phyloP scores from a whole-genome alignment of 169 alveolate genomes.

The Neospora caninum region DNA sequence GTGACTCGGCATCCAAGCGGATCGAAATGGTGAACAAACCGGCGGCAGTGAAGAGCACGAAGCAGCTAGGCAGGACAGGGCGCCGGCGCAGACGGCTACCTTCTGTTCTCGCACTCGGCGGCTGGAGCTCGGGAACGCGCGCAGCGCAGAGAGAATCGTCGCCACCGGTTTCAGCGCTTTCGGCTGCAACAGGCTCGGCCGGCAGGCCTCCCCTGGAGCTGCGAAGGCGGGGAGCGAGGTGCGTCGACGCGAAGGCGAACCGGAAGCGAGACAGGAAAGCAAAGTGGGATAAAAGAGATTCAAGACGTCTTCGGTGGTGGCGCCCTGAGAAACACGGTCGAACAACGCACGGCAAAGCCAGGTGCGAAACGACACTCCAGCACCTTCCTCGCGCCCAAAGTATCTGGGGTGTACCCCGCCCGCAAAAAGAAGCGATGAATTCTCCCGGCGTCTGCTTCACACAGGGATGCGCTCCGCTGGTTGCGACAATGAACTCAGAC shows the following conservation, averaged over 20 bases:
- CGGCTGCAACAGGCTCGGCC: background rate
- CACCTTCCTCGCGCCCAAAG: too few relatives aligned
- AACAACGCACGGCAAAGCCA: background rate
- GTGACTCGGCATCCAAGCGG: too few relatives aligned
- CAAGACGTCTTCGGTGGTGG: background rate
- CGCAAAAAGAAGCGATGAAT: too few relatives aligned
- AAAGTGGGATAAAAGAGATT: background rate
- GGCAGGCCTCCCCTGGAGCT: background rate
- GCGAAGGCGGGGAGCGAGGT: background rate
- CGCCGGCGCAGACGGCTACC: background rate
- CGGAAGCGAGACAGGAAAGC: background rate
- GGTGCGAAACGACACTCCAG: too few relatives aligned
- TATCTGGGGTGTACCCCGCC: too few relatives aligned
- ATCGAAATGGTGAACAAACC: background rate
- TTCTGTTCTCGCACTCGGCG: constrained; percentile 6
- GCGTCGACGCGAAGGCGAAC: background rate
- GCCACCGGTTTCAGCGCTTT: background rate
- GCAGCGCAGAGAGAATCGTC: background rate
- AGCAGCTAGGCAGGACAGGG: background rate
- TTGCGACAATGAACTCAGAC: too few relatives aligned
- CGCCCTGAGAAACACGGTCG: background rate
- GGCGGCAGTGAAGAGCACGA: background rate
- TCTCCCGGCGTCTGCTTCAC: too few relatives aligned
- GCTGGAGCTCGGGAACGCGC: background rate
- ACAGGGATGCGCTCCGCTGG: too few relatives aligned